Evolutionary conservation across 2,329 filamentous ascomycete genomes (phyloP), one percentile per base, ranked within the genome.

Genomic region (Purpureocillium lavendulum): DNA sequence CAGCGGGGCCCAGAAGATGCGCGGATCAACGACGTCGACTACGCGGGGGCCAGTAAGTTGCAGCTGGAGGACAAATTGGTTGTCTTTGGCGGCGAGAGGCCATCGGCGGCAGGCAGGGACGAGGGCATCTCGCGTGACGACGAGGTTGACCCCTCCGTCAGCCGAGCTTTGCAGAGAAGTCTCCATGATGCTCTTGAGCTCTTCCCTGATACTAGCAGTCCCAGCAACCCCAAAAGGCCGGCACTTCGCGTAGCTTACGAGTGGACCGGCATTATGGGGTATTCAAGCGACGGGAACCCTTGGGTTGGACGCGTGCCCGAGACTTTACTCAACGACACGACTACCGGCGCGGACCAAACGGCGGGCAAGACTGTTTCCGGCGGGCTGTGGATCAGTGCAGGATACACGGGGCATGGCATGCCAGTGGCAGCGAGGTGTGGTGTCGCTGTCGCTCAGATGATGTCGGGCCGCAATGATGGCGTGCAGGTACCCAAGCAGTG

Each of bases 241-340:
- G 61, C 67, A 33, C 58, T 85, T 15, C 52, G 61, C 16, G 69
- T 73, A 9, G 60, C 71, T 21, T 76, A 73, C 54, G 77, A 84
- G 54, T 90, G 85, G 85, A 85, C 82, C 2, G 85, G 85, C 0
- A 83, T 88, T 48, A 89, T 88, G 84, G 84, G 81, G 0, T 88
- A 78, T 58, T 79, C 75, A 24, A 65, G 77, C 6, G 85, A 89
- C 55, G 65, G 71, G 0, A 58, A 71, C 38, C 83, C 85, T 0
- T 88, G 80, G 79, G 80, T 89, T 3, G 85, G 84, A 0, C 59
- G 63, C 9, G 73, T 88, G 13, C 78, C 80, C 1, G 61, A 59
- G 29, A 50, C 56, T 6, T 47, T 72, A 12, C 12, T 29, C 8
- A 29, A 7, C 26, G 26, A 29, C 7, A 8, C 12, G 26, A 12